Percentiles rank a stretch among this genome's conserved stretches.
Conservation (phyloP, 441 rosid species). For the Macaranga tanarius region DNA sequence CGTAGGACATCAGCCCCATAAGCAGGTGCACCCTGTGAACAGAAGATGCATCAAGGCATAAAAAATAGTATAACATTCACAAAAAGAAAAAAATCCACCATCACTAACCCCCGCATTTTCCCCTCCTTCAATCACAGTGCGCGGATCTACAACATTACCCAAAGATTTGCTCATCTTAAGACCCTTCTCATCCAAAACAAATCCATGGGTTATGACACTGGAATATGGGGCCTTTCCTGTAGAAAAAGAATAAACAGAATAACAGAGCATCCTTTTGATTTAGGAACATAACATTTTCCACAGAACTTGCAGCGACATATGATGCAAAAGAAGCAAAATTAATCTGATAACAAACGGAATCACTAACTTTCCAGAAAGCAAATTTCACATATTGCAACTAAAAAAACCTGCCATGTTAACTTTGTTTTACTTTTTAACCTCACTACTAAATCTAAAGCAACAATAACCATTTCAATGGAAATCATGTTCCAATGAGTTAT, state of each 20-base stretch:
- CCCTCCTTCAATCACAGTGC: slow-evolving; percentile 80
- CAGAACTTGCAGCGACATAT: neutral
- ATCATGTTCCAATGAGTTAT: neutral
- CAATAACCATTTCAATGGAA: neutral
- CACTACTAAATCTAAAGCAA: neutral
- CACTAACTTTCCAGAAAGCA: slow-evolving; percentile 2
- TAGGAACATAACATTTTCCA: slow-evolving; percentile 10
- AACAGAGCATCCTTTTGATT: slow-evolving; percentile 11
- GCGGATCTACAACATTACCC: slow-evolving; percentile 96
- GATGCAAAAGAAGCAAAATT: slow-evolving; percentile 7
- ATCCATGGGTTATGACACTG: slow-evolving; percentile 92
- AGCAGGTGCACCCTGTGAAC: slow-evolving; percentile 82
- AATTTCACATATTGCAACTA: slow-evolving; percentile 1
- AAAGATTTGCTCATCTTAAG: slow-evolving; percentile 97
- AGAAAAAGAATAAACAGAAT: slow-evolving; percentile 28
- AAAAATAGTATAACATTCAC: neutral
- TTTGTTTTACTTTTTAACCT: neutral
- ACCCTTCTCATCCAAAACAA: slow-evolving; percentile 98
- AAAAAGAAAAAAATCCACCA: slow-evolving; percentile 12
- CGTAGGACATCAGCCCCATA: slow-evolving; percentile 97
- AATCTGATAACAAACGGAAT: neutral
- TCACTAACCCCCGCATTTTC: slow-evolving; percentile 69
- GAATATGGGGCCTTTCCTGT: slow-evolving; percentile 92
- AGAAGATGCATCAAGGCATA: slow-evolving; percentile 25
- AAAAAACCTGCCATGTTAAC: neutral